Evolutionary conservation across 495 filamentous ascomycete genomes (phyloP).

Genomic region (Lasiosphaeria ovina): DNA sequence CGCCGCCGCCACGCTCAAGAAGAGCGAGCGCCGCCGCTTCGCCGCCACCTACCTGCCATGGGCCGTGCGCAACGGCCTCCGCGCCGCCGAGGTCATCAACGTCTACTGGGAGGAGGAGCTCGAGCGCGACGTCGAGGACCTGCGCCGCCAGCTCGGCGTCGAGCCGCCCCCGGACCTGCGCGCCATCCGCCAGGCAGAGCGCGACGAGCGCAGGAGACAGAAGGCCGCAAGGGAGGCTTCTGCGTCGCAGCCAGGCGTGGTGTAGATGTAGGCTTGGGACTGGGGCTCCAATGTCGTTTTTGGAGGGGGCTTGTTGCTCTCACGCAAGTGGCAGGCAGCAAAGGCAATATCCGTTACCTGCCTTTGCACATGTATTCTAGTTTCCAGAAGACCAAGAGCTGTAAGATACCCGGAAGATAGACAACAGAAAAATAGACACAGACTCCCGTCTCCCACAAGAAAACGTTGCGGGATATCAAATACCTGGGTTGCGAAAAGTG

Average conservation of each 20-base stretch:
- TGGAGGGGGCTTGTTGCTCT: not conserved
- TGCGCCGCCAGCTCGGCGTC: conserved; percentile 72
- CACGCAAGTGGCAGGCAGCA: too few species aligned
- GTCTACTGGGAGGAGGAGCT: conserved; percentile 98
- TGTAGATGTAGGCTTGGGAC: not conserved
- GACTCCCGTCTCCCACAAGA: too few species aligned
- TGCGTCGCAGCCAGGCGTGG: conserved; percentile 11
- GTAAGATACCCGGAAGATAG: too few species aligned
- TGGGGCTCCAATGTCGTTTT: not conserved
- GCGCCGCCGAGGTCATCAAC: conserved; percentile 82
- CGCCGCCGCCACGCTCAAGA: conserved; percentile 74
- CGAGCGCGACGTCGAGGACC: conserved; percentile 74
- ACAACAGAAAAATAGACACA: too few species aligned
- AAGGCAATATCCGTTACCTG: too few species aligned
- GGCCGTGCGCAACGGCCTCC: conserved; percentile 80
- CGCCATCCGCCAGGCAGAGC: conserved; percentile 67
- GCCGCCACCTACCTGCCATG: conserved; percentile 78
- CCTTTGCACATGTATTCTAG: too few species aligned
- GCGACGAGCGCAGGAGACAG: conserved; percentile 62
- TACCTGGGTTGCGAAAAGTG: too few species aligned
- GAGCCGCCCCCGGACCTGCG: conserved; percentile 89
- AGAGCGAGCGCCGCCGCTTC: conserved; percentile 69
- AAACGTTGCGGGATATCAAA: too few species aligned
- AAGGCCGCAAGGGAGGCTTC: conserved; percentile 16
- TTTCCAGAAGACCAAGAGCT: too few species aligned